Percentiles rank a stretch among this genome's conserved stretches.
Conservation (phyloP, 148 eudicot genomes). For the Silene latifolia region DNA sequence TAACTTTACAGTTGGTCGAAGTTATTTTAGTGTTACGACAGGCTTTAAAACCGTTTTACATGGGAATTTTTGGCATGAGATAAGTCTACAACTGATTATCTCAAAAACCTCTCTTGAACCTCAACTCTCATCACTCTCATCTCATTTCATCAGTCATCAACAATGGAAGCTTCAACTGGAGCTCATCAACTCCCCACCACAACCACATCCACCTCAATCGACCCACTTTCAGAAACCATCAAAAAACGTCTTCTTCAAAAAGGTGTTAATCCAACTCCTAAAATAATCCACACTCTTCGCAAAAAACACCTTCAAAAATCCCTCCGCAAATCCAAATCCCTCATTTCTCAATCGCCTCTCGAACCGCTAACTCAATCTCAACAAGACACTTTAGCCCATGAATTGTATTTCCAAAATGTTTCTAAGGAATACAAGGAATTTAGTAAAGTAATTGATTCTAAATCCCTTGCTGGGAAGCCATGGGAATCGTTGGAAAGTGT, state of each 20-base stretch:
- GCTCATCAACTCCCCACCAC: conserved; percentile 38
- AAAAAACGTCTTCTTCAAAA: conserved; percentile 53
- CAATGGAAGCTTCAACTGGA: conserved; percentile 63
- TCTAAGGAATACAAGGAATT: conserved; percentile 57
- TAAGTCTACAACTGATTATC: background rate
- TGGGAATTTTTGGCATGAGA: too few relatives aligned
- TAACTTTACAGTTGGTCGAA: too few relatives aligned
- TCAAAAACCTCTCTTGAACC: conserved; percentile 21
- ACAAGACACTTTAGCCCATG: conserved; percentile 38
- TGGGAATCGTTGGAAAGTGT: conserved; percentile 60
- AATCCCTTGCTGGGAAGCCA: conserved; percentile 51
- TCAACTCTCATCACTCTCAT: conserved; percentile 1
- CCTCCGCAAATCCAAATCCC: conserved; percentile 51
- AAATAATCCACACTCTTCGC: conserved; percentile 75
- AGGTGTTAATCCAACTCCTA: conserved; percentile 73
- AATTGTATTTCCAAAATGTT: conserved; percentile 45
- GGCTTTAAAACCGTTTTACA: too few relatives aligned
- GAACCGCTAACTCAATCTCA: conserved; percentile 36
- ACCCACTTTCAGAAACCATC: conserved; percentile 44
- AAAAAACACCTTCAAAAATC: conserved; percentile 75
- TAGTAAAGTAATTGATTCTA: conserved; percentile 22
- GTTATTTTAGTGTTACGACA: too few relatives aligned
- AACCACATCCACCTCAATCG: conserved; percentile 15
- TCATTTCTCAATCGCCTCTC: conserved; percentile 24
- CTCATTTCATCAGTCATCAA: background rate